Evolutionary conservation across 768 basidiomycete species (phyloP), one percentile per base, ranked within the genome.

Genomic region (Exsudoporus frostii): DNA sequence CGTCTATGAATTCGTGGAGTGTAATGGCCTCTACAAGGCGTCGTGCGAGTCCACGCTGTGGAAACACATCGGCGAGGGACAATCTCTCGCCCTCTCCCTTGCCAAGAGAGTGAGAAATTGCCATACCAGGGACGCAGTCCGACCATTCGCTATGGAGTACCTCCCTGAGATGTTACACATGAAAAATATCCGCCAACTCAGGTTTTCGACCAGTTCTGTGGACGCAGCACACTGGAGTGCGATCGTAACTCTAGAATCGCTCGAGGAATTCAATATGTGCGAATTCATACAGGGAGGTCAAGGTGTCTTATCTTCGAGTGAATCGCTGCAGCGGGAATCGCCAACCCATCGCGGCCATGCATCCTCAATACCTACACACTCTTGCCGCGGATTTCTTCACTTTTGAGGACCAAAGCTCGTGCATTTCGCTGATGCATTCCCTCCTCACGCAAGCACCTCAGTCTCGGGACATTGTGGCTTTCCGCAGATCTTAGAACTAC

Each of bases 1-100:
- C 29, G 60, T 78, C 6, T 79, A 75, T 55, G 63, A 70, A 27
- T 60, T 57, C 4, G 15, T 79, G 15, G 41, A 56, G 5, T 51
- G 59, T 39, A 53, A 41, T 17, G 54, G 65, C 4, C 36, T 3
- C 25, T 25, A 40, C 41, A 41, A 34, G 9, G 17, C 47, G 4
- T 43, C 51, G 2, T 58, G 41, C 44, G 50, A 4, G 29, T 27
- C 9, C 1, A 20, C 4, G 6, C 65, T 71, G 47, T 76, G 68
- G 46, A 48, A 65, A 25, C 66, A 58, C 4, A 50, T 74, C 8
- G 51, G 58, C 4, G 66, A 51, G 20, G 55, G 60, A 27, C 45
- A 65, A 24, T 61, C 68, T 33, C 62, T 66, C 7, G 70, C 71
- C 2, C 57, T 56, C 19, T 61, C 66, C 2, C 50, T 76, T 10